Evolutionary conservation across 1,284 basidiomycete genomes (phyloP), one percentile per base, ranked within the genome.

Genomic region (Peniophora sp.): DNA sequence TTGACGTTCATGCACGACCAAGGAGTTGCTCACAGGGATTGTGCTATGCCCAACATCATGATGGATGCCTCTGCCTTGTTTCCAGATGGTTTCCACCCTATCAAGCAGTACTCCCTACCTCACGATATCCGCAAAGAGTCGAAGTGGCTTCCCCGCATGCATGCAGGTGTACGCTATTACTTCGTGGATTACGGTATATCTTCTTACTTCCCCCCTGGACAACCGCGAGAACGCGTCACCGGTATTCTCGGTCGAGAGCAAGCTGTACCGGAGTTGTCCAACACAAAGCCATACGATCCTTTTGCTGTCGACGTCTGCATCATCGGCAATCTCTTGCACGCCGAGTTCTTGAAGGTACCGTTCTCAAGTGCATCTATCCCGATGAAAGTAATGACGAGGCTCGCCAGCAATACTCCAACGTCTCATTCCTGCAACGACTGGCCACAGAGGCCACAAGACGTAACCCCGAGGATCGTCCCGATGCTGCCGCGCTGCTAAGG

Each of bases 231-330:
- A 9, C 48, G 47, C 3, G 58, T 55, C 0, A 32, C 52, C 8
- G 58, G 58, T 0, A 49, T 47, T 0, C 42, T 53, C 3, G 63
- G 64, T 0, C 47, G 59, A n/a, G 61, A 64, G 41, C 50, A 51
- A 18, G 53, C 60, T 0, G 59, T 60, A 0, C 65, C 66, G 0
- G 66, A 68, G 37, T 52, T 66, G 0, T 63, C 61, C 0, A 35
- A 49, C 2, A 37, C 35, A 2, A 47, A 55, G 3, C 60, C 63
- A 0, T 66, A 65, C 48, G 59, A 66, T 44, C 57, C 64, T 0
- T 64, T 63, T 55, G 58, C 60, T 47, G 56, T 62, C n/a, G 64
- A 67, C 41, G 56, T 67, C 14, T 66, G 54, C 55, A 52, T 60
- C 3, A 43, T 66, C 1, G 64, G 62, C 0, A 60, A 64, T 36